Evolutionary conservation across 2,329 filamentous ascomycete genomes (phyloP).

Genomic region (Cladophialophora carrionii): DNA sequence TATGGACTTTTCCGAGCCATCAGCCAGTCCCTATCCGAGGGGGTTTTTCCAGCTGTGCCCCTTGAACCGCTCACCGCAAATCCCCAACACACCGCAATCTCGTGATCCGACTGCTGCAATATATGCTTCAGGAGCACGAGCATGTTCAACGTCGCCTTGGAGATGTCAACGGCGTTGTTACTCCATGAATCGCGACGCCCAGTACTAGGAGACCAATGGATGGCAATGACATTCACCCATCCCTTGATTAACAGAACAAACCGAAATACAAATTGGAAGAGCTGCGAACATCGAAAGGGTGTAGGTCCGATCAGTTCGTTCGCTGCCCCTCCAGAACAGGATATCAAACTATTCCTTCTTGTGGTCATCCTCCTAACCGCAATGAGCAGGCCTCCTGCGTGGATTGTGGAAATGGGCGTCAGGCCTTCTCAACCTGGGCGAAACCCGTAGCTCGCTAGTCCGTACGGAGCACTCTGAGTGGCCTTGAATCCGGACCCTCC

Average conservation of each 20-base stretch:
- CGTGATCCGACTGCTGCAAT: not conserved
- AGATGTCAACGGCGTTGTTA: not conserved
- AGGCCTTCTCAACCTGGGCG: not conserved
- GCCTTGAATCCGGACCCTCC: not conserved
- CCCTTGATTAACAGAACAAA: not conserved
- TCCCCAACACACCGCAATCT: not conserved
- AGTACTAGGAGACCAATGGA: not conserved
- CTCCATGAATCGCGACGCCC: not conserved
- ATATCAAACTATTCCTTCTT: not conserved
- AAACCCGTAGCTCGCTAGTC: not conserved
- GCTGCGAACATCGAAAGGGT: not conserved
- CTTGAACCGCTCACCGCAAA: not conserved
- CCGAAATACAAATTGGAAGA: not conserved
- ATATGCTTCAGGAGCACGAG: not conserved
- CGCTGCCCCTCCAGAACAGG: not conserved
- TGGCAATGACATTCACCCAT: not conserved
- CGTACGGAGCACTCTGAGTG: not conserved
- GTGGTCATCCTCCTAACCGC: not conserved
- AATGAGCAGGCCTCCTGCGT: not conserved
- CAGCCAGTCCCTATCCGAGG: not conserved
- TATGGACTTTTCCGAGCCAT: not conserved
- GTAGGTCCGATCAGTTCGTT: not conserved
- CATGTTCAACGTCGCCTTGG: not conserved
- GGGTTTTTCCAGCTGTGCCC: not conserved
- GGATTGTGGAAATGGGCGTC: not conserved